Evolutionary conservation across 192 early-diverging fungal species (phyloP).

Genomic region (Podila minutissima): DNA sequence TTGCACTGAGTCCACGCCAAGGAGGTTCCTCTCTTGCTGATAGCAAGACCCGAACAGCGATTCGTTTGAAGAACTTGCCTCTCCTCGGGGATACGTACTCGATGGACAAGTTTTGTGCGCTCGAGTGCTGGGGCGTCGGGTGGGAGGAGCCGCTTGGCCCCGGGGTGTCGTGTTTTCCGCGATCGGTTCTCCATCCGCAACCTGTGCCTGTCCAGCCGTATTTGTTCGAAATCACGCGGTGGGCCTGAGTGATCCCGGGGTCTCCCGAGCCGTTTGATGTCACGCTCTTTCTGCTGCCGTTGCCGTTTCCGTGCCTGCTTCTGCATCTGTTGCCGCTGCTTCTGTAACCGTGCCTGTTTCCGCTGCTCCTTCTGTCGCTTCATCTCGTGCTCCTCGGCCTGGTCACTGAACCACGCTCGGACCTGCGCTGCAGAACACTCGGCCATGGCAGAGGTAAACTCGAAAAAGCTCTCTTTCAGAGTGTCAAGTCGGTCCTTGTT

Average conservation of each 20-base stretch:
- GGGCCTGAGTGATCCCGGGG: not conserved
- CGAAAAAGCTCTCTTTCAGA: slow-evolving; percentile 4
- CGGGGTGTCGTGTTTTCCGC: too few relatives aligned
- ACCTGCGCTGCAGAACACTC: not conserved
- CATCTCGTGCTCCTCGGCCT: too few relatives aligned
- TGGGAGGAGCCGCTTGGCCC: too few relatives aligned
- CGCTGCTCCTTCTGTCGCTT: not conserved
- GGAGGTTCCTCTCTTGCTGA: too few relatives aligned
- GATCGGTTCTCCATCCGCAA: too few relatives aligned
- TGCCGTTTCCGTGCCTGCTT: not conserved
- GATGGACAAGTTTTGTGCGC: not conserved
- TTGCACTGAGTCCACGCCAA: not conserved
- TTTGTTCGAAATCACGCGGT: not conserved
- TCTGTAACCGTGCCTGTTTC: not conserved
- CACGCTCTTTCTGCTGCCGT: not conserved
- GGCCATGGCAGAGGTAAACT: slow-evolving; percentile 7
- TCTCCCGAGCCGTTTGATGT: not conserved
- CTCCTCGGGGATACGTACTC: not conserved
- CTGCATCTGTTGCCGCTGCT: not conserved
- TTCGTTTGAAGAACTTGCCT: not conserved
- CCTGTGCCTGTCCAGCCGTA: not conserved
- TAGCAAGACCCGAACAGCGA: too few relatives aligned
- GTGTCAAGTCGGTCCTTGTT: not conserved
- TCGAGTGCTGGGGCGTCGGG: not conserved
- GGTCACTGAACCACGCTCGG: not conserved